phyloP scores from a whole-genome alignment of 2,329 filamentous ascomycete species.

The Harringtonia aguacate region DNA sequence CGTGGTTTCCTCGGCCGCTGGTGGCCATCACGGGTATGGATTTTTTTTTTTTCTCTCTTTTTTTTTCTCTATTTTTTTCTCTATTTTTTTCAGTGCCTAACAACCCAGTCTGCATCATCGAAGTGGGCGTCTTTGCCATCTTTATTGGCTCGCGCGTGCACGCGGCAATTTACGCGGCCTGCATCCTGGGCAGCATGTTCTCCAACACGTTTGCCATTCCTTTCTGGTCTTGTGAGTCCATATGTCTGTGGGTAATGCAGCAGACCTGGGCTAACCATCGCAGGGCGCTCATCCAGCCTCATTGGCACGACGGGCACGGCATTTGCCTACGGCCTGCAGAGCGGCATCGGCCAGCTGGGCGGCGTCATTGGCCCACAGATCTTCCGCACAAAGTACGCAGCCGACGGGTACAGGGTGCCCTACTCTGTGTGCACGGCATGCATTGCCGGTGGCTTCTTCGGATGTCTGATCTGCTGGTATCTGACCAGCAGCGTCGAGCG shows the following conservation, averaged over 20 bases:
- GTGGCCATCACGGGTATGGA: conserved; percentile 1
- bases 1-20: conserved; percentile 5
- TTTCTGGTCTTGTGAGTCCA: conserved; percentile 7
- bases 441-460: conserved; percentile 6
- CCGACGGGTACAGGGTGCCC: conserved; percentile 5
- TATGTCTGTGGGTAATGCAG: neutral
- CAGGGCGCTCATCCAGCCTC: conserved; percentile 6
- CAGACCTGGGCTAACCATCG: neutral
- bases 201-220: conserved; percentile 6
- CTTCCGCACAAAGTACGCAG: conserved; percentile 3
- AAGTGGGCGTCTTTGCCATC: conserved; percentile 8
- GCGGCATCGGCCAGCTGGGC: conserved; percentile 8
- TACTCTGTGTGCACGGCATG: conserved; percentile 6
- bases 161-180: neutral
- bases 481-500: conserved; percentile 4
- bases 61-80: neutral
- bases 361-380: conserved; percentile 6
- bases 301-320: conserved; percentile 6
- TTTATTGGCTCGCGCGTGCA: conserved; percentile 3
- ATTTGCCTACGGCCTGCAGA: conserved; percentile 6
- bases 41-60: neutral
- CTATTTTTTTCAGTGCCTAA: too few relatives aligned
- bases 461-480: conserved; percentile 5
- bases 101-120: conserved; percentile 1
- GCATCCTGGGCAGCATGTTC: neutral